Evolutionary conservation across 176 grass and related monocot genomes (phyloP), one percentile per base, ranked within the genome.

Genomic region (Aegilops umbellulata): DNA sequence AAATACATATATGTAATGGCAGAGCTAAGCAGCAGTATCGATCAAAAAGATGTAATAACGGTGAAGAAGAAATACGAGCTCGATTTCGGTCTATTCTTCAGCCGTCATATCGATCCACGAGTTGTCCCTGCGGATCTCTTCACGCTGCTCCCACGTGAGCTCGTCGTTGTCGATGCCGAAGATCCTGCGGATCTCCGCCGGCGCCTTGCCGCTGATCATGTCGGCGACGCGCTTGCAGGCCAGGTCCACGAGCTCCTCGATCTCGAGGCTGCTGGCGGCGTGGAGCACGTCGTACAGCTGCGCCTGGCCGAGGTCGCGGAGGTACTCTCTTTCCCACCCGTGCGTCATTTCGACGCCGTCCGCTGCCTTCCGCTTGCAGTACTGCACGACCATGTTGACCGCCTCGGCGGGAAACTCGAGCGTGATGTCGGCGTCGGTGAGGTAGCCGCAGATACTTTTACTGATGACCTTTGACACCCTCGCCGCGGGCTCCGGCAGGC

Each of bases 231-330:
- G 76, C 76, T 83, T 64, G 36, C 86, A 83, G 15, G 73, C 76
- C 32, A 88, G 57, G 57, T 88, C 80, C 23, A 88, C 24, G 4
- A 83, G 72, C 11, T 64, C 63, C n/a, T 88, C 76, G 49, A 88
- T 83, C 16, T 67, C 58, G 17, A 83, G 86, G 42, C 29, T 46
- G 41, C 27, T n/a, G 7, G 86, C 86, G 39, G 74, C 86, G 4
- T 47, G 2, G 5, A 80, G 35, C 9, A 89, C 31, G 60, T 89
- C 88, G 58, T 85, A 89, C n/a, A 89, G 77, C 58, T 78, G 84
- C 23, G 68, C 88, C 69, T 85, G 77, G 57, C 74, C 82, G 46
- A 89, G 82, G 76, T 65, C 44, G 69, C 11, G 1, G 2, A 1
- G 4, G 42, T 81, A 89, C 11, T 85, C 82, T 16, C 30, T 69